phyloP scores from a whole-genome alignment of 768 basidiomycete species.

The Strobilomyces dryophilus region DNA sequence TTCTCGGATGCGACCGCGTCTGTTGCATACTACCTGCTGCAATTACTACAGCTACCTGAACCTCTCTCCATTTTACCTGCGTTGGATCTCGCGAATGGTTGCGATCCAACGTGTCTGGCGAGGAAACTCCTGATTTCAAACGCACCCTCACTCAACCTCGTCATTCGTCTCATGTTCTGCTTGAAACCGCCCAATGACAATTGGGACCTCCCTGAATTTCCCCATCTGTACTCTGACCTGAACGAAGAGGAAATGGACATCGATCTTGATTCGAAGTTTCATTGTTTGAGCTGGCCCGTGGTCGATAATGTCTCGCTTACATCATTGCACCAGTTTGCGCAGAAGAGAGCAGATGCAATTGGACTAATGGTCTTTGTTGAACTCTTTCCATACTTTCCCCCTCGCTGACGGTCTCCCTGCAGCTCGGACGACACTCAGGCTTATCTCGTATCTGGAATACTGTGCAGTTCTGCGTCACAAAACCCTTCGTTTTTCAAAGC shows the following conservation, averaged over 20 bases:
- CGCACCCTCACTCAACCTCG: conserved; percentile 57
- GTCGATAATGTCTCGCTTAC: conserved; percentile 52
- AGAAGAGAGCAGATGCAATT: conserved; percentile 50
- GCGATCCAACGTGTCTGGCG: no score
- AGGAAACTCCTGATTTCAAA: conserved; percentile 60
- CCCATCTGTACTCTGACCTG: no score
- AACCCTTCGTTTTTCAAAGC: conserved; percentile 40
- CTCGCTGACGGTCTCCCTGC: conserved; percentile 2
- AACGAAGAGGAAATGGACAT: no score
- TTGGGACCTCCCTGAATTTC: no score
- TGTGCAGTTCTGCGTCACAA: no score
- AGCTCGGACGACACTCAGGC: conserved; percentile 51
- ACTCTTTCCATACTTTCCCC: neutral
- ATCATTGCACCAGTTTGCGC: conserved; percentile 49
- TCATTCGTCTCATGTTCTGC: conserved; percentile 71
- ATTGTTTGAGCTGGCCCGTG: conserved; percentile 53
- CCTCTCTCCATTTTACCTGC: no score
- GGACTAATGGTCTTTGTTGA: conserved; percentile 48
- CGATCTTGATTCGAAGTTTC: no score
- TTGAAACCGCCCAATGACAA: no score
- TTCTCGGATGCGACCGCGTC: no score
- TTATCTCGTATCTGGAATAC: conserved; percentile 56
- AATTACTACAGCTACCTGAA: conserved; percentile 32
- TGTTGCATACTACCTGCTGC: no score
- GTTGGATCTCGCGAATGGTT: no score